These are phyloP conservation scores for Lasiosphaeria miniovina DNA, from an alignment of 495 filamentous ascomycete genomes.

Conservation along the genomic window DNA sequence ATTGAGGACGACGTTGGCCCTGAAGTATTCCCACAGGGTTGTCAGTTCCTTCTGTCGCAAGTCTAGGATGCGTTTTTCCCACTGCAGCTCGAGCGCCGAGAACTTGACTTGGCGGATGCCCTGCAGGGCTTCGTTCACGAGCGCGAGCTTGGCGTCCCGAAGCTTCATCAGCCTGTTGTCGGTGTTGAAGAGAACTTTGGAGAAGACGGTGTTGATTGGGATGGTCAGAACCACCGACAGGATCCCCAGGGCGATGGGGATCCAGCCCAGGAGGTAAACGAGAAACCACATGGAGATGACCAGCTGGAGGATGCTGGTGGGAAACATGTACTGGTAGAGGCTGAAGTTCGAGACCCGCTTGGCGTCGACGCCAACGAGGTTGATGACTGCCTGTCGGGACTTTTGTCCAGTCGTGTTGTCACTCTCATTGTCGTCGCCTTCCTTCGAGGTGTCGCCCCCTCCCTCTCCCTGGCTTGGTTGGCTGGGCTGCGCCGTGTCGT, in stretches of 20 bases:
- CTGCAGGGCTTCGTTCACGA: slow-evolving; percentile 71
- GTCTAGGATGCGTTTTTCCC: slow-evolving; percentile 63
- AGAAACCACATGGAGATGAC: slow-evolving; percentile 61
- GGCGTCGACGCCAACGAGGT: slow-evolving; percentile 70
- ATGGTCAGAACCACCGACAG: slow-evolving; percentile 53
- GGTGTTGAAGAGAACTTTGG: slow-evolving; percentile 57
- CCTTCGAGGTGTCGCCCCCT: slow-evolving; percentile 27
- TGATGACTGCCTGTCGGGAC: slow-evolving; percentile 69
- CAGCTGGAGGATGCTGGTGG: slow-evolving; percentile 51
- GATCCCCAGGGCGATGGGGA: slow-evolving; percentile 61
- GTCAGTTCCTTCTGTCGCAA: slow-evolving; percentile 60
- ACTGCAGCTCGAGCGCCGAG: slow-evolving; percentile 67
- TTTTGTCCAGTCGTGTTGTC: slow-evolving; percentile 18
- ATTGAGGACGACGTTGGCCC: slow-evolving; percentile 53
- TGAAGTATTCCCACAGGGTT: slow-evolving; percentile 58
- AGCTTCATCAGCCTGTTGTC: slow-evolving; percentile 70
- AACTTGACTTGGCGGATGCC: slow-evolving; percentile 84
- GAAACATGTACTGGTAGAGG: slow-evolving; percentile 59
- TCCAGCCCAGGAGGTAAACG: slow-evolving; percentile 64
- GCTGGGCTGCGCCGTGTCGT: neutral
- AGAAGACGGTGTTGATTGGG: slow-evolving; percentile 64
- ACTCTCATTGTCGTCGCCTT: slow-evolving; percentile 47
- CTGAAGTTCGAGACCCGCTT: slow-evolving; percentile 67
- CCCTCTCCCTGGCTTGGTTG: neutral
- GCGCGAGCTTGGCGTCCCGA: slow-evolving; percentile 67